Base-by-base conservation (phyloP, 805 yeast species). In the Kuraishia ogatae region DNA sequence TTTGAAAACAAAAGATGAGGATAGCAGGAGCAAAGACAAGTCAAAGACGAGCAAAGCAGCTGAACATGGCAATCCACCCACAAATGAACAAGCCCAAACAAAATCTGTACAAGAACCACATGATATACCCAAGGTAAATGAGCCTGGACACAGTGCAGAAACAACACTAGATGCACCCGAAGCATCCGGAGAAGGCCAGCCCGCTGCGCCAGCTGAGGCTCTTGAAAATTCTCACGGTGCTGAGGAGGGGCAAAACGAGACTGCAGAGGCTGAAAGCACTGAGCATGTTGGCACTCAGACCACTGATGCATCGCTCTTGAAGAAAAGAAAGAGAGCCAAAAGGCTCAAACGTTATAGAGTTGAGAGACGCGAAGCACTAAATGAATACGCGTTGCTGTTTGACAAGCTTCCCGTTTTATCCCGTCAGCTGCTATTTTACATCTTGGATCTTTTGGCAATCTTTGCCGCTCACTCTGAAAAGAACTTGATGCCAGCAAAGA, bases 401-500 rank as follows among this genome's bases (percentile, higher is more conserved):
- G 81, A 82, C 55, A 71, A 75, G 55, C 77, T 94, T 54, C 96
- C 97, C 1, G 78, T 77, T n/a, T 77, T 87, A 50, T 84, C 93
- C 55, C 83, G 85, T 61, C 97, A 93, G 64, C 74, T 94, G 29
- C 74, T 94, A 6, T 87, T 91, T 59, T 94, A 94, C 72, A 80
- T 94, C 22, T 71, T 94, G 58, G 99, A 94, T 68, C 73, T 94
- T 60, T 75, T 94, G 56, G 86, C 96, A 15, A 80, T 91, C 72
- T 96, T 94, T 63, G 87, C 91, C 49, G 82, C 86, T 57, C 85
- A 87, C 63, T 79, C 96, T 17, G 81, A 80, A 52, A 81, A 81
- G 57, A 94, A 92, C 67, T 74, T 89, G 59, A 94, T 94, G 99
- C 84, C 97, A 1, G 89, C 96, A 1, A 81, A 90, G 62, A 94